A percentile compares a stretch with the other conserved stretches of the same genome.
These are phyloP conservation scores for Alternaria sp. DNA, from an alignment of 2,329 filamentous ascomycete genomes.

Conservation along the genomic window DNA sequence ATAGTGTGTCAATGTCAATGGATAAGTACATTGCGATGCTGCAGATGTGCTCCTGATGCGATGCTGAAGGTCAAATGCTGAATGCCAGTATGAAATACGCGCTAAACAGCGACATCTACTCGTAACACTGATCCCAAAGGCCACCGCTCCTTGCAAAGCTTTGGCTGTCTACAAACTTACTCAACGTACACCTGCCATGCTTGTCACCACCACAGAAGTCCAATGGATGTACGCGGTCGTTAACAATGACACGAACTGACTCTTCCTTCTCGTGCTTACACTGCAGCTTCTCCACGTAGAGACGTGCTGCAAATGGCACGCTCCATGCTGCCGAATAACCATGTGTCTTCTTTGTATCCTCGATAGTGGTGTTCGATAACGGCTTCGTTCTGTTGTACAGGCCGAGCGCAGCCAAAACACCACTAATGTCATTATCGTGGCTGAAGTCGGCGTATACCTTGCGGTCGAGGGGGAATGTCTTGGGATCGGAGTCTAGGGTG, in stretches of 20 bases:
- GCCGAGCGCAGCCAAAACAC: constrained; percentile 78
- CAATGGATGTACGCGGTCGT: constrained; percentile 80
- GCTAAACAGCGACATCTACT: constrained; percentile 3
- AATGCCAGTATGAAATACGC: background rate
- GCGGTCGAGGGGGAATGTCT: constrained; percentile 75
- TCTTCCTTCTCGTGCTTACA: constrained; percentile 71
- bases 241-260: constrained; percentile 80
- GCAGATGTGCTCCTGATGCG: background rate
- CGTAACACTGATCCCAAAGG: constrained; percentile 71
- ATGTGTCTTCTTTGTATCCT: constrained; percentile 62
- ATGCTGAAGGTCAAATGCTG: background rate
- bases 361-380: constrained; percentile 55
- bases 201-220: constrained; percentile 74
- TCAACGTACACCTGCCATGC: constrained; percentile 74
- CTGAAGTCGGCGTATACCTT: constrained; percentile 87
- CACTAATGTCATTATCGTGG: constrained; percentile 88
- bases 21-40: background rate
- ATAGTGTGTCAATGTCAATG: background rate
- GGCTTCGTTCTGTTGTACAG: constrained; percentile 73
- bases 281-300: constrained; percentile 87
- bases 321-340: constrained; percentile 81
- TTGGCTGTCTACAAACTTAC: constrained; percentile 76
- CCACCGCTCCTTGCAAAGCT: constrained; percentile 77
- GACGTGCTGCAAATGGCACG: constrained; percentile 80
- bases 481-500: constrained; percentile 72